A percentile compares a stretch with the other conserved stretches of the same genome.
phyloP scores from a whole-genome alignment of 2,329 filamentous ascomycete genomes.

The Acephala macrosclerotiorum region DNA sequence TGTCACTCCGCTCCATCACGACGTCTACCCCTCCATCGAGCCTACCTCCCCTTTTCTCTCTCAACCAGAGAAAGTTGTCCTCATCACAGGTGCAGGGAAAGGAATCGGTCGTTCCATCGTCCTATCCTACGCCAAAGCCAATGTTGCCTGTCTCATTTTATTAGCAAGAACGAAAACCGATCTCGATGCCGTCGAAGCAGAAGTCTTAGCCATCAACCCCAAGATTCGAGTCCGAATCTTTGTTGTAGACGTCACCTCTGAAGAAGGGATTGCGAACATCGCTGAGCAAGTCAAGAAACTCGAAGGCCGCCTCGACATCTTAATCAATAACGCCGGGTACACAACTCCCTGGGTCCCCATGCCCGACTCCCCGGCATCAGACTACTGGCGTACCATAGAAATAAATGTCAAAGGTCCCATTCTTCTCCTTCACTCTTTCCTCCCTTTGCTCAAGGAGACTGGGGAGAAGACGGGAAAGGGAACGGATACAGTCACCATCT shows the following conservation, averaged over 20 bases:
- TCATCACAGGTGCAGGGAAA: conserved; percentile 38
- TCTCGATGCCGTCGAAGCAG: conserved; percentile 21
- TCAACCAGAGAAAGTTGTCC: conserved; percentile 29
- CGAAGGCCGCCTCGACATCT: conserved; percentile 35
- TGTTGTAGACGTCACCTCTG: conserved; percentile 29
- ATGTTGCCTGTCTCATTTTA: conserved; percentile 31
- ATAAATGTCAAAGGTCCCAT: conserved; percentile 35
- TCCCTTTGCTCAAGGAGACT: conserved; percentile 37
- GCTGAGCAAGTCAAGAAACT: conserved; percentile 24
- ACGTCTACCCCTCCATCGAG: conserved; percentile 63
- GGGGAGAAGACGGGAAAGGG: conserved; percentile 44
- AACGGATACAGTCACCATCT: conserved; percentile 53
- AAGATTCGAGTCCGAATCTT: conserved; percentile 28
- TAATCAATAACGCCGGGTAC: conserved; percentile 38
- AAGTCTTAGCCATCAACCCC: conserved; percentile 29
- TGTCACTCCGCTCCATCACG: conserved; percentile 41
- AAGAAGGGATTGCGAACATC: conserved; percentile 22
- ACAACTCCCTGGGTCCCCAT: conserved; percentile 24
- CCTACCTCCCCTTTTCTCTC: conserved; percentile 38
- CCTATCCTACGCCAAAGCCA: conserved; percentile 36
- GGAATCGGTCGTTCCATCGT: conserved; percentile 36
- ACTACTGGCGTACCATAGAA: conserved; percentile 36
- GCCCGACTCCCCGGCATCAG: conserved; percentile 23
- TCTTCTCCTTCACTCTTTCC: conserved; percentile 27
- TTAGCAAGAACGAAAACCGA: conserved; percentile 26